phyloP scores from a whole-genome alignment of 768 basidiomycete genomes.

The Tricholoma terreum region DNA sequence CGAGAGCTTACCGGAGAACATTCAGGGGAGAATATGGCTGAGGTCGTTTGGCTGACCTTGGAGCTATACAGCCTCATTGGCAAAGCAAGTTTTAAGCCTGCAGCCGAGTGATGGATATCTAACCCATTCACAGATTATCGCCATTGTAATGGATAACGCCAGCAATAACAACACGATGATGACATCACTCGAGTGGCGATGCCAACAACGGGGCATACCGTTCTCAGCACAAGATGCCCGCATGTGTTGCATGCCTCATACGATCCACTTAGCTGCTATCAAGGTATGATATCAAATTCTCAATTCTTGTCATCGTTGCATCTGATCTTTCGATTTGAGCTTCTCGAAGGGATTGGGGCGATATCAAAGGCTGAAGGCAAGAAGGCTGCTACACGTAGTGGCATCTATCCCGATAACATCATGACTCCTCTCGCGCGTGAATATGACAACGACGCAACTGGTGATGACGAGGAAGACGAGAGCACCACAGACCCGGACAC shows the following conservation, averaged over 20 bases:
- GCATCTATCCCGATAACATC: not conserved
- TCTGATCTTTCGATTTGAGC: not conserved
- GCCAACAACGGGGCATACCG: conserved; percentile 5
- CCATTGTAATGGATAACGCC: conserved; percentile 24
- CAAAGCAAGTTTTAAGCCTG: not conserved
- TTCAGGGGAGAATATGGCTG: conserved; percentile 33
- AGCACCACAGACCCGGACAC: not conserved
- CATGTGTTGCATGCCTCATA: conserved; percentile 25
- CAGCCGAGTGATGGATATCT: not conserved
- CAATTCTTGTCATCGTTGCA: too few relatives aligned
- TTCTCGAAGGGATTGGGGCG: conserved; percentile 1
- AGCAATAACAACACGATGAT: conserved; percentile 25
- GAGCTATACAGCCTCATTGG: conserved; percentile 12
- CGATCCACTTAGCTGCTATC: conserved; percentile 18
- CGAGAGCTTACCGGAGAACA: conserved; percentile 30
- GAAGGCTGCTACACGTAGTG: not conserved
- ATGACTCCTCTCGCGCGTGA: not conserved
- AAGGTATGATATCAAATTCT: not conserved
- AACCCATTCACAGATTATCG: conserved; percentile 11
- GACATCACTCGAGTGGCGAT: conserved; percentile 7
- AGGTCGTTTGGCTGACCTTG: conserved; percentile 25
- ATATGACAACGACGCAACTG: conserved; percentile 7
- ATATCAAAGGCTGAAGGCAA: conserved; percentile 2
- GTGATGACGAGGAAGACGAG: conserved; percentile 11
- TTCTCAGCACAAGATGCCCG: conserved; percentile 13